Base-by-base conservation (phyloP, 1,284 basidiomycete genomes). In the Puccinia coronata region DNA sequence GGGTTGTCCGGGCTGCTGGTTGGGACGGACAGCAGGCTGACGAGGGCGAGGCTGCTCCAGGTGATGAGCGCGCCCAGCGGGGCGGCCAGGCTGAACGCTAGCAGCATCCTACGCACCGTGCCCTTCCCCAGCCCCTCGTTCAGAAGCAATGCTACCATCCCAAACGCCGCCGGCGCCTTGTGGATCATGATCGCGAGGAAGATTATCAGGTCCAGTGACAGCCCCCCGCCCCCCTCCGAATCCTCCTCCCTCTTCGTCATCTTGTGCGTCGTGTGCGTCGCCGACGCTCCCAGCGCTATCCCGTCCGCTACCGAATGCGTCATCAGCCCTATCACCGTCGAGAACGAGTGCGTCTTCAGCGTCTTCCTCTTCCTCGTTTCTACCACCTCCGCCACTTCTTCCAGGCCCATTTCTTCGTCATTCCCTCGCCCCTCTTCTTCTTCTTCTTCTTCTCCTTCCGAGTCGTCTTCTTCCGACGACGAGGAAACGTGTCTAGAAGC, bases 251-350 rank as follows among this genome's bases (percentile, higher is more conserved):
- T n/a, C n/a, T n/a, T n/a, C n/a, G n/a, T n/a, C n/a, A n/a, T n/a
- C n/a, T n/a, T n/a, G n/a, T n/a, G n/a, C n/a, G n/a, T n/a, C 47
- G 76, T 41, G 1, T 87, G 61, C 1, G 83, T 61, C 36, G 87
- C 86, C 61, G 88, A 88, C 3, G 94, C 92, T 39, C 95, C 95
- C 67, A 98, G 87, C 0, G 94, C 94, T 80, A 96, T 90, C 0
- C 95, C 95, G 86, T 98, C 95, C 0, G 94, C 92, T 43, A 95
- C 88, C 1, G 92, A 93, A 85, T 97, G 95, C 53, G 95, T 90
- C 51, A 93, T 89, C 63, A 97, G 87, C 0, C 95, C 95, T 6
- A 96, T 86, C 0, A 94, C 94, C 53, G 95, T 88, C 63, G 93
- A 90, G 82, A 92, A 89, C 18, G 90, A 90, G 61, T 84, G 86